Percentiles rank a stretch among this genome's conserved stretches.
Conservation (phyloP, 257 asterid genomes). For the Lycium barbarum region DNA sequence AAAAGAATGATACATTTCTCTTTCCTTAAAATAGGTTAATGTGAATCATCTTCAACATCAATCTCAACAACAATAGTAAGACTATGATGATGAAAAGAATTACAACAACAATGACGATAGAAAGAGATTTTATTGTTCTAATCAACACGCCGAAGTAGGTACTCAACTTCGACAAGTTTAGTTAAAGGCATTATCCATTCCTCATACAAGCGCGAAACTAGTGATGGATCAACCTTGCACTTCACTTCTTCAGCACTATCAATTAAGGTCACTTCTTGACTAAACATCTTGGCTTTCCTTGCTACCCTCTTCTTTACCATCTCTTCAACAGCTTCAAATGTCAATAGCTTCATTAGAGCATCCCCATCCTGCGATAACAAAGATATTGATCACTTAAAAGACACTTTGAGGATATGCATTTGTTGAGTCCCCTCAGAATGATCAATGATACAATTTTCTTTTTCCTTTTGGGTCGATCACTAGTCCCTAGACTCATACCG, state of each 20-base stretch:
- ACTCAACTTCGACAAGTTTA: constrained; percentile 78
- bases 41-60: neutral
- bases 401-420: neutral
- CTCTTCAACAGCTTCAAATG: constrained; percentile 80
- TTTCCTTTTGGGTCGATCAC: too few relatives aligned
- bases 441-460: neutral
- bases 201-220: constrained; percentile 60
- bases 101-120: neutral
- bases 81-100: neutral
- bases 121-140: neutral
- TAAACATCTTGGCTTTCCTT: constrained; percentile 73
- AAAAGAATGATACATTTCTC: too few relatives aligned
- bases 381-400: neutral
- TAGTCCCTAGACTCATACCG: too few relatives aligned
- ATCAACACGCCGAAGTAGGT: constrained; percentile 76
- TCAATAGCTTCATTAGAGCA: constrained; percentile 70
- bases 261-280: constrained; percentile 64
- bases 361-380: constrained; percentile 66
- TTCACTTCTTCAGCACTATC: constrained; percentile 40
- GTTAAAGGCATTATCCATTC: constrained; percentile 91
- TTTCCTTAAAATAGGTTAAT: too few relatives aligned
- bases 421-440: neutral
- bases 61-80: neutral
- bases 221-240: constrained; percentile 69
- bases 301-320: constrained; percentile 73